A percentile compares a stretch with the other conserved stretches of the same genome.
phyloP scores from a whole-genome alignment of 2,329 filamentous ascomycete species.

The Verticillium tricorpus region DNA sequence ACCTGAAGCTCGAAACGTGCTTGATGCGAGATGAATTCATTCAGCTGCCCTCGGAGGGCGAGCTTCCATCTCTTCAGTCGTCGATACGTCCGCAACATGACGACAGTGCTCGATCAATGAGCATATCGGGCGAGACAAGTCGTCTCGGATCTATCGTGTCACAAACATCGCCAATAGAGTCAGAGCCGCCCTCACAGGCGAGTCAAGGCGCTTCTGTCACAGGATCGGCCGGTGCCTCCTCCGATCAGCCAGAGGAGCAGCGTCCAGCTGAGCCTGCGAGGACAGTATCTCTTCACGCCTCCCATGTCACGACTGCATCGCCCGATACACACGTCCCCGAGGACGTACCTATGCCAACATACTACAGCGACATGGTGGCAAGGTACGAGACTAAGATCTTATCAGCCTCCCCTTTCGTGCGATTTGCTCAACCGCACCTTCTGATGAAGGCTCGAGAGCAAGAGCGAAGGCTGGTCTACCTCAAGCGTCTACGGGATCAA shows the following conservation, averaged over 20 bases:
- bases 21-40: constrained; percentile 91
- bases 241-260: constrained; percentile 23
- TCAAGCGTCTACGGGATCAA: constrained; percentile 79
- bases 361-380: constrained; percentile 91
- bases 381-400: constrained; percentile 91
- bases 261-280: constrained; percentile 7
- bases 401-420: constrained; percentile 93
- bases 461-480: constrained; percentile 75
- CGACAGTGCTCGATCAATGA: background rate
- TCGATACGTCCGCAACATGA: background rate
- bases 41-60: constrained; percentile 64
- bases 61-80: constrained; percentile 30
- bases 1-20: constrained; percentile 91
- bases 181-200: background rate
- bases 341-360: constrained; percentile 80
- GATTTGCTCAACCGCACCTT: constrained; percentile 89
- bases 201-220: background rate
- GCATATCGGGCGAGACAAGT: constrained; percentile 18
- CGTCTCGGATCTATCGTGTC: background rate
- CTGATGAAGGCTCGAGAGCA: constrained; percentile 89
- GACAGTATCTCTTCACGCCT: constrained; percentile 34
- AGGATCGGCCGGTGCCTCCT: constrained; percentile 4
- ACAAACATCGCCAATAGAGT: background rate
- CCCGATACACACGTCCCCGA: constrained; percentile 62
- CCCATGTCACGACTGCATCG: constrained; percentile 33